Percentiles rank a stretch among this genome's conserved stretches.
phyloP scores from a whole-genome alignment of 331 rosid species.

The Malus hybrid region DNA sequence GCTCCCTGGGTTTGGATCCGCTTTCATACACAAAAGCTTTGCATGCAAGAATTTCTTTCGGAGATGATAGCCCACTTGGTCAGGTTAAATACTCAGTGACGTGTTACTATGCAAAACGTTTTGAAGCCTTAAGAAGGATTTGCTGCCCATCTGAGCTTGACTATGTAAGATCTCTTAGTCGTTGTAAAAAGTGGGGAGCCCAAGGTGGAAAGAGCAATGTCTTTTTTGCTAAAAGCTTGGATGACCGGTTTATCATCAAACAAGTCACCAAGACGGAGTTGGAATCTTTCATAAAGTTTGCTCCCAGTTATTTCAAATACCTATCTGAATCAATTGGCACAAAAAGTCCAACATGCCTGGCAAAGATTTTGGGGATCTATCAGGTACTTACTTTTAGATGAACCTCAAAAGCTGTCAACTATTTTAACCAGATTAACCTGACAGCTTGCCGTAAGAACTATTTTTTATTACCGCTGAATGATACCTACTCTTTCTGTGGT shows the following conservation, averaged over 20 bases:
- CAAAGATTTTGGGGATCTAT: conserved; percentile 92
- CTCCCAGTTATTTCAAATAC: conserved; percentile 86
- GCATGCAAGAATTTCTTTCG: conserved; percentile 75
- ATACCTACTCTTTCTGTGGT: conserved; percentile 1
- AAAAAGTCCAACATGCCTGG: conserved; percentile 92
- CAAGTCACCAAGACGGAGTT: conserved; percentile 94
- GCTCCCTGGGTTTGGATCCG: conserved; percentile 50
- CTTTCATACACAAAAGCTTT: conserved; percentile 52
- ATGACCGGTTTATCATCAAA: conserved; percentile 85
- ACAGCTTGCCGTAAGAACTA: background rate
- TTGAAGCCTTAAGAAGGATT: conserved; percentile 82
- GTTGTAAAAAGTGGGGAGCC: conserved; percentile 98
- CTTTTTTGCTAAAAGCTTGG: conserved; percentile 92
- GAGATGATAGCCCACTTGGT: conserved; percentile 77
- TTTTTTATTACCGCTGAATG: background rate
- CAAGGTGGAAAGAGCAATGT: conserved; percentile 99
- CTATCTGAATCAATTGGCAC: conserved; percentile 68
- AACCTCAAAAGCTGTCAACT: background rate
- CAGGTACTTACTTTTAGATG: conserved; percentile 44
- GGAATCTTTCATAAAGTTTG: conserved; percentile 84
- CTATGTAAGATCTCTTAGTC: conserved; percentile 79
- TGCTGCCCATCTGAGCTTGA: conserved; percentile 91
- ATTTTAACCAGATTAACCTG: background rate
- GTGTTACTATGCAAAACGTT: conserved; percentile 72
- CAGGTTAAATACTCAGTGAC: conserved; percentile 70